A percentile compares a stretch with the other conserved stretches of the same genome.
Conservation (phyloP, 805 yeast species). For the Yarrowia phangngaensis region DNA sequence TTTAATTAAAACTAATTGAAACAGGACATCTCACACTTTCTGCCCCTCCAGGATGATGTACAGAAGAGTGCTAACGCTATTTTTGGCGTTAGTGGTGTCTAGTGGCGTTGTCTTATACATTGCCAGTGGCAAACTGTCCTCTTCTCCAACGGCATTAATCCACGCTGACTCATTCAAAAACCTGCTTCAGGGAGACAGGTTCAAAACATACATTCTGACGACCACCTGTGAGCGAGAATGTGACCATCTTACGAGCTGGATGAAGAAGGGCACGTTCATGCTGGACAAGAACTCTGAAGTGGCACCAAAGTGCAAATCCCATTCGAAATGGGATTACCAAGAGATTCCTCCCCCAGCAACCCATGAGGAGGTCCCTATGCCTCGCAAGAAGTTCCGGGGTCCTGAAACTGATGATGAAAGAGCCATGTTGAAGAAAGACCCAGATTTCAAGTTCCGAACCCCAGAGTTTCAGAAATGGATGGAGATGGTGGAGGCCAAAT, state of each 20-base stretch:
- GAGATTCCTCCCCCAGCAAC: not conserved
- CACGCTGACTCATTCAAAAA: too few species aligned
- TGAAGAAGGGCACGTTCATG: constrained; percentile 12
- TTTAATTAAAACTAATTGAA: too few species aligned
- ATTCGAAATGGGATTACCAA: not conserved
- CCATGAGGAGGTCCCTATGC: not conserved
- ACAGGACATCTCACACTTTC: too few species aligned
- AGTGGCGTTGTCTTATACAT: too few species aligned
- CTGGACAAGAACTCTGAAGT: constrained; percentile 2
- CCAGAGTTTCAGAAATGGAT: constrained; percentile 4
- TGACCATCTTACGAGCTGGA: constrained; percentile 1
- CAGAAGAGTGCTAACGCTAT: too few species aligned
- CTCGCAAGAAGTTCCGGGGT: not conserved
- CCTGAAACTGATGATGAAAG: constrained; percentile 11
- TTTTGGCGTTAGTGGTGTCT: too few species aligned
- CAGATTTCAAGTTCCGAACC: constrained; percentile 16
- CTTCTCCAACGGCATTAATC: too few species aligned
- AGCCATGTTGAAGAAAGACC: not conserved
- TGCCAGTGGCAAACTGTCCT: too few species aligned
- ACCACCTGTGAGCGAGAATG: constrained; percentile 13
- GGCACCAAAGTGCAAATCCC: not conserved
- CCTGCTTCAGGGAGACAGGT: not conserved
- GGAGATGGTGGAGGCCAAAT: constrained; percentile 5
- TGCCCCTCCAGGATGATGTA: too few species aligned
- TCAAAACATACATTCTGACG: constrained; percentile 16